Evolutionary conservation across 1,139 yeast species (phyloP).

Genomic region (Eremothecium gossypii): DNA sequence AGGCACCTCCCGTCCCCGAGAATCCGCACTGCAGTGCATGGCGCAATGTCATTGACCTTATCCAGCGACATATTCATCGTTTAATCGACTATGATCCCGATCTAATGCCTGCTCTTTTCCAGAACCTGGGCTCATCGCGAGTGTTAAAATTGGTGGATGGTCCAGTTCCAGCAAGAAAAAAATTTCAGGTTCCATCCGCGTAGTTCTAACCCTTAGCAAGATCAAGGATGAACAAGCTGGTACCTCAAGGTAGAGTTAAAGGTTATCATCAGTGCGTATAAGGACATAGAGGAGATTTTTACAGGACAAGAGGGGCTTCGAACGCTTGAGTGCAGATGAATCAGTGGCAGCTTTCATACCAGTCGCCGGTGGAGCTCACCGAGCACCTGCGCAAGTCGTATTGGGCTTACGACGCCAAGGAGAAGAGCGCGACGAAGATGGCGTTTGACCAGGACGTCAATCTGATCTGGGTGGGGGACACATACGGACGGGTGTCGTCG

Average conservation of each 20-base stretch:
- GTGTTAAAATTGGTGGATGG: no score
- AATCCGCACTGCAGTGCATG: slow-evolving; percentile 58
- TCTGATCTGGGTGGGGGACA: slow-evolving; percentile 81
- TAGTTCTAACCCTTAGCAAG: no score
- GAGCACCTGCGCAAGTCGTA: slow-evolving; percentile 28
- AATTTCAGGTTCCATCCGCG: no score
- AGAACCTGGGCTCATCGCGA: no score
- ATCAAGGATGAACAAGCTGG: no score
- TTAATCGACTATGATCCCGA: no score
- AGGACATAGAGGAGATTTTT: no score
- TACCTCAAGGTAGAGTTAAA: no score
- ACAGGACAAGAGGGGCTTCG: no score
- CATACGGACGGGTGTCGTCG: slow-evolving; percentile 40
- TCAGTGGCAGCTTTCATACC: slow-evolving; percentile 29
- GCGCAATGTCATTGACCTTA: slow-evolving; percentile 42
- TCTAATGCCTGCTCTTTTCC: no score
- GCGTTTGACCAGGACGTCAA: slow-evolving; percentile 65
- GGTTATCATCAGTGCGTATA: no score
- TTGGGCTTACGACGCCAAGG: slow-evolving; percentile 25
- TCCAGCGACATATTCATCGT: slow-evolving; percentile 5
- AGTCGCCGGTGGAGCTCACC: slow-evolving; percentile 23
- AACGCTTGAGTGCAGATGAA: slow-evolving; percentile 17
- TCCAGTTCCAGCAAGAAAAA: no score
- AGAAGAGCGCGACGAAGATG: slow-evolving; percentile 24
- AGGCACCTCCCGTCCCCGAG: slow-evolving; percentile 31